Evolutionary conservation across 225 moss, liverwort and hornwort genomes (phyloP).

Genomic region (Ulota crispa): DNA sequence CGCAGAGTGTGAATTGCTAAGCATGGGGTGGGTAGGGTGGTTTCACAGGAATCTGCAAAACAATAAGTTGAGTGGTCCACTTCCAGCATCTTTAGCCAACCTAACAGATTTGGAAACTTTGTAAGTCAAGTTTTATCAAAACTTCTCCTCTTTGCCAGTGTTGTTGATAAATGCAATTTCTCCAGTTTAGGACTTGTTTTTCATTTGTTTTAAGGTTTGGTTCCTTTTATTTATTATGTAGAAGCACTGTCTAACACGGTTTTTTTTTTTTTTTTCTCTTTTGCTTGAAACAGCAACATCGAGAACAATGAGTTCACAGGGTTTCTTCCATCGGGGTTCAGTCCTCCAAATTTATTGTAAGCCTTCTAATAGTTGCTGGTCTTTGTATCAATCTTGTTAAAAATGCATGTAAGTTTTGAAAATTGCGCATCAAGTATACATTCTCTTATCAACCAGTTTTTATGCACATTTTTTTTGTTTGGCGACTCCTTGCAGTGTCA

Average conservation of each 20-base stretch:
- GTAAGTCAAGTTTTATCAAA: constrained; percentile 25
- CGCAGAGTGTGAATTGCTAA: not conserved
- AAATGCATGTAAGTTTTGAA: not conserved
- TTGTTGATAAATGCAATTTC: not conserved
- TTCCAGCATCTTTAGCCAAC: constrained; percentile 59
- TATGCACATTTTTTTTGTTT: not conserved
- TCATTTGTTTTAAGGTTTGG: not conserved
- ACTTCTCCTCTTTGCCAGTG: not conserved
- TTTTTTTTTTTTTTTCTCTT: not conserved
- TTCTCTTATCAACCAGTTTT: not conserved
- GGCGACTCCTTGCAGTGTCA: too few relatives aligned
- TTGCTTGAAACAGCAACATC: constrained; percentile 42
- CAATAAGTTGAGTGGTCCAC: constrained; percentile 57
- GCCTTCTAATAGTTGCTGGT: not conserved
- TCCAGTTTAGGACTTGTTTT: not conserved
- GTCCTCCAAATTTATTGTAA: constrained; percentile 40
- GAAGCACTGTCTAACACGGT: constrained; percentile 11
- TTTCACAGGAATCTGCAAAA: constrained; percentile 67
- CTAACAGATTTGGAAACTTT: constrained; percentile 46
- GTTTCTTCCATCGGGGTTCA: constrained; percentile 49
- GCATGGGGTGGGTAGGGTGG: not conserved
- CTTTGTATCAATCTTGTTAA: not conserved
- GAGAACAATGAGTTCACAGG: constrained; percentile 61
- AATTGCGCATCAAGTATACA: not conserved
- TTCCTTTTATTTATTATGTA: too few relatives aligned